These are phyloP conservation scores for Coemansia sp. DNA, from an alignment of 192 early-diverging fungal species.

Conservation along the genomic window DNA sequence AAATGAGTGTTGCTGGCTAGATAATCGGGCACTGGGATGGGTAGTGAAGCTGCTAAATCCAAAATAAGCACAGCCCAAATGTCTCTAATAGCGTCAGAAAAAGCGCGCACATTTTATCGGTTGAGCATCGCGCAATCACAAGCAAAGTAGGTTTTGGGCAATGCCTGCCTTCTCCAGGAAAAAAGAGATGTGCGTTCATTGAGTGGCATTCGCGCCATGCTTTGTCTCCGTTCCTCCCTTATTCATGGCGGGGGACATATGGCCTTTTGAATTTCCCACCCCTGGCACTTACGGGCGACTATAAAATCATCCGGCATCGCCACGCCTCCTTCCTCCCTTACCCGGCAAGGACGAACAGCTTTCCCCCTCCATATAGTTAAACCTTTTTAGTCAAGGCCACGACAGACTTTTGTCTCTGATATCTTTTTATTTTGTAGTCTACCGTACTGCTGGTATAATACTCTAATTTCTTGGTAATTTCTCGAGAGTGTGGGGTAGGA, in stretches of 20 bases:
- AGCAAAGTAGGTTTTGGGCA: too few species aligned
- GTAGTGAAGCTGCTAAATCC: too few species aligned
- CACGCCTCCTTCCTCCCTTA: too few species aligned
- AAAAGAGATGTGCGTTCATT: not conserved
- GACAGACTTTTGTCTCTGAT: not conserved
- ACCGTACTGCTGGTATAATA: slow-evolving; percentile 1
- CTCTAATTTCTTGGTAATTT: slow-evolving; percentile 22
- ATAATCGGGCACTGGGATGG: too few species aligned
- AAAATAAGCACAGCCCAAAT: not conserved
- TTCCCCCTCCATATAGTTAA: not conserved
- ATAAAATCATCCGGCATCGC: too few species aligned
- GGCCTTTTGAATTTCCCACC: not conserved
- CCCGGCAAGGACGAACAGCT: not conserved
- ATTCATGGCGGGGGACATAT: not conserved
- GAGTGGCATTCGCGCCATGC: slow-evolving; percentile 10
- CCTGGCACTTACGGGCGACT: too few species aligned
- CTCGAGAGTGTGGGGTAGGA: not conserved
- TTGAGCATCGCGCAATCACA: not conserved
- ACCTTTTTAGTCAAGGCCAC: not conserved
- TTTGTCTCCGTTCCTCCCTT: not conserved
- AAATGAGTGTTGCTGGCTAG: too few species aligned
- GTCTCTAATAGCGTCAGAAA: not conserved
- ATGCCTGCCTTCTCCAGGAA: not conserved
- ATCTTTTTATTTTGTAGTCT: not conserved
- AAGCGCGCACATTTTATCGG: not conserved